Evolutionary conservation across 2,329 filamentous ascomycete genomes (phyloP), one percentile per base, ranked within the genome.

Genomic region (Penicillium psychrosexuale): DNA sequence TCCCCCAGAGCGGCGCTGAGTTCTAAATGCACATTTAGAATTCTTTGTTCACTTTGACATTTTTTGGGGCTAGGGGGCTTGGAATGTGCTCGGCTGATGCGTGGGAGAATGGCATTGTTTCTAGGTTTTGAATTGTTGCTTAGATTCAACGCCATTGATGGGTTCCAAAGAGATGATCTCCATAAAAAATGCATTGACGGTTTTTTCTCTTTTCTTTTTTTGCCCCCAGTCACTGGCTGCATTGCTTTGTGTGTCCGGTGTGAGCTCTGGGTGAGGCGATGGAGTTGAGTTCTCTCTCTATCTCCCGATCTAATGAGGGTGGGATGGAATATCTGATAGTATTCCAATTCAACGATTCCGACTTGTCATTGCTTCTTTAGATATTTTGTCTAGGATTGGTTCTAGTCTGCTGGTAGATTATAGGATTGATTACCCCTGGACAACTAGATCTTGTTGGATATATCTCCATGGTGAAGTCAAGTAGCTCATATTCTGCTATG

Each of bases 1-100:
- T 99, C 87, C 94, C 94, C 73, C 89, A 95, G 84, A 84, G 84
- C 76, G 82, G 82, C 74, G 78, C 82, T 73, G 92, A 96, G 77
- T 95, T 89, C 82, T 96, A 94, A 83, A 82, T 73, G 52, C 30
- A 53, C 13, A 24, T 44, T 54, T 54, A 54, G 39, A 40, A 38
- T 45, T 55, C 40, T 33, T 45, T 34, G 63, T 62, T 61, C 60
- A 48, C 56, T 60, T 64, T 64, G 56, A 51, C 60, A 62, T 64
- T 62, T 59, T 51, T 59, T 59, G 55, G 52, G 53, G 50, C 53
- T 47, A 58, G 30, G 57, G 57, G 59, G 60, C 57, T 58, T 58
- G 59, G 57, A 58, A 59, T 61, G 58, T 58, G 59, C 61, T 53
- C 53, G 61, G 62, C 56, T 56, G 61, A 60, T 64, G 61, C 61